Evolutionary conservation across 2,329 filamentous ascomycete genomes (phyloP), one percentile per base, ranked within the genome.

Genomic region (Raffaelea arxii): DNA sequence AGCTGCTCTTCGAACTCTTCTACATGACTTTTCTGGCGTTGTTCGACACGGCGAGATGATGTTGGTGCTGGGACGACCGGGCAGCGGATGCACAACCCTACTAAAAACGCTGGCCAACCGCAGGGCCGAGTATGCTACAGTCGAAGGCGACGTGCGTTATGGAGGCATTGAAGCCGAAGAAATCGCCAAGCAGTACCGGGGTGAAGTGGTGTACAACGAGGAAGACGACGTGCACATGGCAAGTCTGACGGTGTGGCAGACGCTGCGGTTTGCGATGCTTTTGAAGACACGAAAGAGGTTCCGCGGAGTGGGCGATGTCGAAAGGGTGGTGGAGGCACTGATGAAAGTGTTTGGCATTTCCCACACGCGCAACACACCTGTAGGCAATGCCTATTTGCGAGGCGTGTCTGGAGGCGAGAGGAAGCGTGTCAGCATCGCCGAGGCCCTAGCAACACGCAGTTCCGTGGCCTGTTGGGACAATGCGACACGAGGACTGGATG

Each of bases 341-440:
- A 77, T 82, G 32, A 82, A 83, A 52, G 65, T 87, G 27, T 84
- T 85, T 54, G 80, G 79, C 64, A 82, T 86, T 45, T 73, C 78
- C 39, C 82, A 86, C 55, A 83, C 80, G 0, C 62, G 80, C 46
- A 68, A 77, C 38, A 86, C 82, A 0, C 77, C 78, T 51, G 78
- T 86, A 24, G 83, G 83, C 2, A 78, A 84, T 50, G 80, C 82
- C 49, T 74, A 78, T 25, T 69, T 85, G 7, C 72, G 81, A 16
- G 66, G 66, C 12, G 72, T 83, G 2, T 77, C 72, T 19, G 79
- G 79, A 6, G 79, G 79, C 25, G 79, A 83, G 57, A 70, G 78
- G 50, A 86, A 89, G 64, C 78, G 85, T 59, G 84, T 89, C 4
- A 82, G 77, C 42, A 86, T 88, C 53, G 82, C 80, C 4, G 84